Evolutionary conservation across 2,329 filamentous ascomycete species (phyloP), one percentile per base, ranked within the genome.

Genomic region (Exophiala aquamarina): DNA sequence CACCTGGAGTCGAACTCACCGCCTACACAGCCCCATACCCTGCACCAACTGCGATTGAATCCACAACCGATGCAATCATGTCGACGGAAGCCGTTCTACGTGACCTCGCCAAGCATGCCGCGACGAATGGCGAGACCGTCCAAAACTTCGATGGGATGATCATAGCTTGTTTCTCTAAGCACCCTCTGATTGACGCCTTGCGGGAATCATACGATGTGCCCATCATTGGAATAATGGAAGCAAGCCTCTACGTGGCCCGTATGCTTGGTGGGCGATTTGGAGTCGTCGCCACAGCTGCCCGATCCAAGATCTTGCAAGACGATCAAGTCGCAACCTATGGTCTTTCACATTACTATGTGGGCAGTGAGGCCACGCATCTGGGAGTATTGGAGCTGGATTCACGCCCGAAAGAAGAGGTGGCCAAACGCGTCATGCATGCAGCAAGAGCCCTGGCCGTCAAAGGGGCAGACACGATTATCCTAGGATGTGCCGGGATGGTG

Each of bases 221-320:
- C 0, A 62, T 70, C 3, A 68, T 76, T 2, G 74, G 75, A 3
- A 76, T 77, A 47, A 76, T 77, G 72, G 74, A 77, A 58, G 72
- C 74, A 1, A 67, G 61, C 3, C 62, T 78, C 2, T 77, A 80
- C 53, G 65, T 72, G 4, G 70, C 74, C 4, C 60, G 73, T 6
- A 77, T 75, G 45, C 64, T 79, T 2, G 76, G 76, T 2, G 66
- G 68, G 4, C 59, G 66, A 2, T 70, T 76, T 33, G 73, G 74
- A 1, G 64, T 76, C 15, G 61, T 74, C 3, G 70, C 70, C 1
- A 74, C 71, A 1, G 64, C 62, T 2, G 53, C 62, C 14, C 56
- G 72, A 15, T 69, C 66, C 17, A 66, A 65, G 31, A 66, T 72
- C 44, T 66, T 64, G 58, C 65, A 72, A 43, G 61, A 64, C 26